These are phyloP conservation scores for Dryas drummondii DNA, from an alignment of 306 rosid genomes.

Conservation along the genomic window DNA sequence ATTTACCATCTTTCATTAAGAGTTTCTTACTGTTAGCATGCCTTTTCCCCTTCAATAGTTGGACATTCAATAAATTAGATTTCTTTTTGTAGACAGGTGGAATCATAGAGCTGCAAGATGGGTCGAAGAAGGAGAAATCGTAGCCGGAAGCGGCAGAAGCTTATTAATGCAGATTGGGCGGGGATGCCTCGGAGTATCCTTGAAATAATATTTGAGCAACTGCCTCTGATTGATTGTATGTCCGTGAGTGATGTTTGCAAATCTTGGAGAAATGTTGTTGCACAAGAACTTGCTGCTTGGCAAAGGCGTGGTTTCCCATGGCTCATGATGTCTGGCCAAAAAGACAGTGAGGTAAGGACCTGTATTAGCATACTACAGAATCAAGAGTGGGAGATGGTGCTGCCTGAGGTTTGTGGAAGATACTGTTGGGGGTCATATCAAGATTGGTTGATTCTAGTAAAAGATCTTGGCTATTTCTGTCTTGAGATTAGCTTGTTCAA, in stretches of 20 bases:
- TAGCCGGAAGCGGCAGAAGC: slow-evolving; percentile 28
- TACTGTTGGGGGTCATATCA: slow-evolving; percentile 65
- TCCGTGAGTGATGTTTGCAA: slow-evolving; percentile 54
- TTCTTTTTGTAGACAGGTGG: slow-evolving; percentile 14
- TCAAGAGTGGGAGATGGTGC: slow-evolving; percentile 53
- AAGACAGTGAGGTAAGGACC: slow-evolving; percentile 40
- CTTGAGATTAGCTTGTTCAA: slow-evolving; percentile 49
- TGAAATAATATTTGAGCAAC: slow-evolving; percentile 40
- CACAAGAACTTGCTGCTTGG: slow-evolving; percentile 49
- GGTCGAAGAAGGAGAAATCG: slow-evolving; percentile 32
- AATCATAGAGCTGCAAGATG: slow-evolving; percentile 30
- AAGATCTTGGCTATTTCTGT: slow-evolving; percentile 29
- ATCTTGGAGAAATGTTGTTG: slow-evolving; percentile 50
- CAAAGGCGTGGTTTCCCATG: slow-evolving; percentile 52
- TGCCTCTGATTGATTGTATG: slow-evolving; percentile 43
- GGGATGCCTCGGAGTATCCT: slow-evolving; percentile 38
- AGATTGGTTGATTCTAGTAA: slow-evolving; percentile 61
- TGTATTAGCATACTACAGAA: slow-evolving; percentile 52
- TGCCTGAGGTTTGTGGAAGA: slow-evolving; percentile 41
- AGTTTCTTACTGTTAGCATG: not conserved
- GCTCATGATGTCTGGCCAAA: slow-evolving; percentile 58
- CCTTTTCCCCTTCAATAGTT: too few relatives aligned
- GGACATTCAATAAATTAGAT: not conserved
- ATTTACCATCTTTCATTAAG: not conserved
- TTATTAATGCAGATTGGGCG: slow-evolving; percentile 42